Percentiles rank a stretch among this genome's conserved stretches.
These are phyloP conservation scores for Cercospora zeae-maydis DNA, from an alignment of 2,329 filamentous ascomycete genomes.

Conservation along the genomic window DNA sequence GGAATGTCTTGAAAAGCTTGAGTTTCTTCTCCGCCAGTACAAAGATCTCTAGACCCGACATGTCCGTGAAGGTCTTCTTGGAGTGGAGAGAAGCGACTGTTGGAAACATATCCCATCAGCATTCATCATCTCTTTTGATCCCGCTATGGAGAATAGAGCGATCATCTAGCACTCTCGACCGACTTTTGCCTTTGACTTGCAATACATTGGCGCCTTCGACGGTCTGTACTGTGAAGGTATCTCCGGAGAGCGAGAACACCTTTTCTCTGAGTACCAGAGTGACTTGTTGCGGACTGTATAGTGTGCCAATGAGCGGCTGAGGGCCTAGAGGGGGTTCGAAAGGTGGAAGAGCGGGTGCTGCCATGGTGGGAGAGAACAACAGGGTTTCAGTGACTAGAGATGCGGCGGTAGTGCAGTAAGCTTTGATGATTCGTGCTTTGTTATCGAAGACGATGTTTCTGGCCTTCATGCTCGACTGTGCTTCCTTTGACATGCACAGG, in stretches of 20 bases:
- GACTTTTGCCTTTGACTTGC: conserved; percentile 52
- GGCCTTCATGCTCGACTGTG: no score
- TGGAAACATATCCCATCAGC: background rate
- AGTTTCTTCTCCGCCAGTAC: conserved; percentile 54
- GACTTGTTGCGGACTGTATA: conserved; percentile 32
- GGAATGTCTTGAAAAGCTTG: conserved; percentile 53
- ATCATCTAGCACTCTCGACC: background rate
- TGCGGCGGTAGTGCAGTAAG: background rate
- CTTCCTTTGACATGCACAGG: conserved; percentile 1
- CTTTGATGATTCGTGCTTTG: no score
- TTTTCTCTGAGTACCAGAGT: conserved; percentile 54
- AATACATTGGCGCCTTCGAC: conserved; percentile 53
- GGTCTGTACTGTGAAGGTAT: conserved; percentile 61
- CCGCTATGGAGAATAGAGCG: background rate
- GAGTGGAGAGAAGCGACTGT: conserved; percentile 49
- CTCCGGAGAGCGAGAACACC: conserved; percentile 58
- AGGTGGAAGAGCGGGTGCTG: conserved; percentile 19
- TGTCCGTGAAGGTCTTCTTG: conserved; percentile 53
- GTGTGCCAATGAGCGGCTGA: conserved; percentile 24
- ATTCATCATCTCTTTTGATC: background rate
- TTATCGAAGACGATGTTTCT: no score
- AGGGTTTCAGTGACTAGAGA: background rate
- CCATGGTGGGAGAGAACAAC: background rate
- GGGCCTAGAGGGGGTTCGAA: conserved; percentile 34
- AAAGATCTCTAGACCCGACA: conserved; percentile 48